Conservation (phyloP, 768 basidiomycete genomes). For the Botryobasidium botryosum region DNA sequence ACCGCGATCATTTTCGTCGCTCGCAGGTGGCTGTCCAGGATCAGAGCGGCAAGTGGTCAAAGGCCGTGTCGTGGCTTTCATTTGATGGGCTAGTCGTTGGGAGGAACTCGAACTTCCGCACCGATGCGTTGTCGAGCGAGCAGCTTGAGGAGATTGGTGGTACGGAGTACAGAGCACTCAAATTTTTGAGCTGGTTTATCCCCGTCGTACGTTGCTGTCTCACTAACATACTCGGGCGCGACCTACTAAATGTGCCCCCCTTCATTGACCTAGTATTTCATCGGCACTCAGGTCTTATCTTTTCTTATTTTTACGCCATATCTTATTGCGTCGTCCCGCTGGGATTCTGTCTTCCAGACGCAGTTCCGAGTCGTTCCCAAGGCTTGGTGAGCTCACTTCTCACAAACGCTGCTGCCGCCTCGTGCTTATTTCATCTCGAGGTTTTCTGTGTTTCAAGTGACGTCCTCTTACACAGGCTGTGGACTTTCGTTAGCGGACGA, state of each 20-base stretch:
- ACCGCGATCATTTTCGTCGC: background rate
- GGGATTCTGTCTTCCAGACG: slow-evolving; percentile 33
- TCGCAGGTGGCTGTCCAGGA: background rate
- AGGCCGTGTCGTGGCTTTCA: slow-evolving; percentile 57
- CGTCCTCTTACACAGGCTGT: slow-evolving; percentile 77
- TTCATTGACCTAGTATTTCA: slow-evolving; percentile 46
- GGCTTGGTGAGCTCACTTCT: slow-evolving; percentile 35
- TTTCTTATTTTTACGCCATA: slow-evolving; percentile 76
- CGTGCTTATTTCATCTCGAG: slow-evolving; percentile 24
- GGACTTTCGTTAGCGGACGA: slow-evolving; percentile 75
- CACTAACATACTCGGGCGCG: background rate
- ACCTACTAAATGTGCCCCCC: background rate
- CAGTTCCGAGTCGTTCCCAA: slow-evolving; percentile 38
- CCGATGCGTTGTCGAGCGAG: slow-evolving; percentile 41
- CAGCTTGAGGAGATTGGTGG: slow-evolving; percentile 87
- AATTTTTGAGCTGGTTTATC: slow-evolving; percentile 67
- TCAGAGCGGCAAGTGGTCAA: slow-evolving; percentile 3
- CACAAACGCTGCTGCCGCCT: background rate
- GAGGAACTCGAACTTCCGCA: slow-evolving; percentile 16
- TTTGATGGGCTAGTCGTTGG: slow-evolving; percentile 41
- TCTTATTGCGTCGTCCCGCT: slow-evolving; percentile 34
- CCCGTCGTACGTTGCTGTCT: slow-evolving; percentile 46
- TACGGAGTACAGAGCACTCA: slow-evolving; percentile 77
- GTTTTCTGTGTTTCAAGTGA: slow-evolving; percentile 73
- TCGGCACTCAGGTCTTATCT: slow-evolving; percentile 46